Evolutionary conservation across 2,329 filamentous ascomycete genomes (phyloP).

Genomic region (Paramyrothecium sp.): DNA sequence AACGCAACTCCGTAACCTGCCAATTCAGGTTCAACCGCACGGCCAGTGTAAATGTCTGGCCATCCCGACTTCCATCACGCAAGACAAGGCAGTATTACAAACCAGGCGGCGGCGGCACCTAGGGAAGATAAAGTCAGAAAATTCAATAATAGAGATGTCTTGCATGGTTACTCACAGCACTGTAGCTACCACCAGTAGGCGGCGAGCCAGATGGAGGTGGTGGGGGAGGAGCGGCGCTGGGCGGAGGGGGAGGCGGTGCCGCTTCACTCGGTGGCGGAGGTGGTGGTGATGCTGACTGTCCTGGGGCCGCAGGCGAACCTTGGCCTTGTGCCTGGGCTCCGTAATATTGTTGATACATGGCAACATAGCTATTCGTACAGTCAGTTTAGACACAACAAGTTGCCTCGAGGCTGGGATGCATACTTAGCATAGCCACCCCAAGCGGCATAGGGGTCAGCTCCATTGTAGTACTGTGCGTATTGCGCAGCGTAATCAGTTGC

Average conservation of each 20-base stretch:
- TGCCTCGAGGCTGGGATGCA: slow-evolving; percentile 15
- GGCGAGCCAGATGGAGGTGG: slow-evolving; percentile 45
- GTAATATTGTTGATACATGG: slow-evolving; percentile 74
- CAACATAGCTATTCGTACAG: slow-evolving; percentile 48
- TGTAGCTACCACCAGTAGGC: slow-evolving; percentile 56
- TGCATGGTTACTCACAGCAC: slow-evolving; percentile 53
- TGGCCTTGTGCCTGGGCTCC: slow-evolving; percentile 46
- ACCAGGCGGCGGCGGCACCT: slow-evolving; percentile 59
- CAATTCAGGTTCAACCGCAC: no score
- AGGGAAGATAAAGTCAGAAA: slow-evolving; percentile 2
- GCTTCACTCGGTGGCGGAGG: slow-evolving; percentile 61
- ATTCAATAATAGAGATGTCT: background rate
- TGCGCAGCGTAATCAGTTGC: slow-evolving; percentile 70
- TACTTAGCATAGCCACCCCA: slow-evolving; percentile 87
- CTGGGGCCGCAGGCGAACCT: slow-evolving; percentile 39
- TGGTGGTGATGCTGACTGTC: slow-evolving; percentile 49
- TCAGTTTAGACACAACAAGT: slow-evolving; percentile 16
- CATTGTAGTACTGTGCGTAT: slow-evolving; percentile 79
- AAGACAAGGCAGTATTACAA: slow-evolving; percentile 30
- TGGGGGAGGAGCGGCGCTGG: slow-evolving; percentile 54
- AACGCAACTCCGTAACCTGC: no score
- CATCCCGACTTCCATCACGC: background rate
- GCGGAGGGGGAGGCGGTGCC: slow-evolving; percentile 62
- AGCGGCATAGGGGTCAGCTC: slow-evolving; percentile 79
- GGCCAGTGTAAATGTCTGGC: background rate